phyloP scores from a whole-genome alignment of 2,329 filamentous ascomycete genomes.

The Thermothelomyces thermophilus region DNA sequence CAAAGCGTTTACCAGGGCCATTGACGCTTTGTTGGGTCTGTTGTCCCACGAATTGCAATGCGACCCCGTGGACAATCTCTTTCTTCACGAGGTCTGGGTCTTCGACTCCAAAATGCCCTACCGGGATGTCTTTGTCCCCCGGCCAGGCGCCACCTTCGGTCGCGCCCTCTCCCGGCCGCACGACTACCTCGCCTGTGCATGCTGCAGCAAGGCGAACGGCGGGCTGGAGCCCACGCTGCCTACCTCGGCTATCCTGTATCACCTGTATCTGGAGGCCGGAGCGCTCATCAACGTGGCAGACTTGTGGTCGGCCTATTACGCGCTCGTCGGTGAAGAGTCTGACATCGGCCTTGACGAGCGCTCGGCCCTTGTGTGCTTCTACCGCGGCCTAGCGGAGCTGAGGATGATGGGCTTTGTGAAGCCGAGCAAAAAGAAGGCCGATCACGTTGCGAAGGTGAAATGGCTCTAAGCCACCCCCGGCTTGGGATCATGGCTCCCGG shows the following conservation, averaged over 20 bases:
- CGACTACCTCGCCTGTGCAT: conserved; percentile 69
- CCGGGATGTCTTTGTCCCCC: conserved; percentile 67
- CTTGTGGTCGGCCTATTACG: conserved; percentile 69
- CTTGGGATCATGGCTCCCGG: neutral
- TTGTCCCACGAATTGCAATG: conserved; percentile 36
- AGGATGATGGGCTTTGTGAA: conserved; percentile 83
- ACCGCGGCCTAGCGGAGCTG: conserved; percentile 77
- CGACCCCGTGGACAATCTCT: conserved; percentile 39
- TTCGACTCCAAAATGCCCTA: conserved; percentile 67
- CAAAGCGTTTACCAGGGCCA: conserved; percentile 59
- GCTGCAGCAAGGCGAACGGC: conserved; percentile 48
- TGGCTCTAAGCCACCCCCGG: conserved; percentile 49
- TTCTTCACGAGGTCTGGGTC: conserved; percentile 66
- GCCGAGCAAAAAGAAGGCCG: conserved; percentile 80
- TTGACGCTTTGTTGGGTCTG: conserved; percentile 49
- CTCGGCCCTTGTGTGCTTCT: conserved; percentile 68
- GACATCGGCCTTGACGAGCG: conserved; percentile 44
- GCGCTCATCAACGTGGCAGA: conserved; percentile 72
- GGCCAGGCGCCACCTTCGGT: conserved; percentile 63
- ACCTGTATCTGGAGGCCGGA: conserved; percentile 71
- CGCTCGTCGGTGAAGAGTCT: conserved; percentile 47
- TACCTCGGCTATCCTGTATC: conserved; percentile 67
- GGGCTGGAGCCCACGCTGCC: conserved; percentile 57
- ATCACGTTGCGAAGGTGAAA: conserved; percentile 86
- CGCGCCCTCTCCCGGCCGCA: conserved; percentile 65